Base-by-base conservation (phyloP, 2,329 filamentous ascomycete genomes). In the Knoxdaviesia proteae region DNA sequence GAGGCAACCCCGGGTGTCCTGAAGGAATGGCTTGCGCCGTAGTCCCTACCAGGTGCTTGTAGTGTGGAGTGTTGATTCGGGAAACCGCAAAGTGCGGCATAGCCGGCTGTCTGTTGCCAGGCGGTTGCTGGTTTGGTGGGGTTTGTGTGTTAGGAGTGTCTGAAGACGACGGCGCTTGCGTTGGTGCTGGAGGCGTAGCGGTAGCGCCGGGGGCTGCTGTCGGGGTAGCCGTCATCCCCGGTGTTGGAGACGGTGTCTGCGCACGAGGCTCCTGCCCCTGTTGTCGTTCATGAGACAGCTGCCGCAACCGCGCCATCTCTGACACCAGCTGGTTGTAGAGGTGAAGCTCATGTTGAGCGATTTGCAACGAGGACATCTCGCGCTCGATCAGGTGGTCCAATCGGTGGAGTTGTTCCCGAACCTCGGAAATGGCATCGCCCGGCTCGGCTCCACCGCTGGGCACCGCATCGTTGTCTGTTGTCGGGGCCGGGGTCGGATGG, bases 251-350 rank as follows among this genome's bases (percentile, higher is more conserved):
- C 9, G 45, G 44, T 9, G 49, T 44, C 32, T 50, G 50, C 32
- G 11, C 47, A 32, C 31, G 49, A 48, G 9, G 45, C 11, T 32
- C 44, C 46, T 31, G 48, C 43, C 47, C 44, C 50, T 55, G 48
- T 46, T 54, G 54, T 30, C 51, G 50, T 43, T 57, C 60, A 34
- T 60, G 59, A 44, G 69, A 67, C 36, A 61, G 48, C 47, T 63
- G 65, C 30, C 79, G 74, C 43, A 87, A 62, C 46, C 78, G 69
- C 34, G 71, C 63, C 41, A 90, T 56, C 54, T 90, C 83, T 20
- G 62, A 60, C 46, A 81, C 70, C 46, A 90, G 63, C 10, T 74
- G 60, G 42, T 77, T 69, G n/a, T 86, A 61, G n/a, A 72, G 61
- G 40, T 74, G 68, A 5, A 87, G 55, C 54, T 90, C 80, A 34